Conservation (phyloP, 2,329 filamentous ascomycete species). For the Ampelomyces quisqualis region DNA sequence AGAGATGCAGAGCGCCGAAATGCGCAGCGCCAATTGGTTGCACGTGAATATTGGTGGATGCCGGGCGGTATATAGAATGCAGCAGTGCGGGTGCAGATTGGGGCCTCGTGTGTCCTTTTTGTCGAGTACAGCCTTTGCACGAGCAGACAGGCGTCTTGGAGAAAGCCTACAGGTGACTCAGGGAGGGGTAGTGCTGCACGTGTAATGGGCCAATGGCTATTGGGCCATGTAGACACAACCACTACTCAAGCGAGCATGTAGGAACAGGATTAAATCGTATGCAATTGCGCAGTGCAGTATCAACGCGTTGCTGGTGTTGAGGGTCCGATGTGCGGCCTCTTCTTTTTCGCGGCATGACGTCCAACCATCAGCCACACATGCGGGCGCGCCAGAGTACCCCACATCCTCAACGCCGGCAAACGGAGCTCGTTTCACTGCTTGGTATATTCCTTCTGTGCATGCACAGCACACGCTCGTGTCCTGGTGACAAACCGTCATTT, state of each 20-base stretch:
- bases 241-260: neutral
- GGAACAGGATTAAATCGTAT: slow-evolving; percentile 4
- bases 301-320: slow-evolving; percentile 4
- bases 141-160: slow-evolving; percentile 12
- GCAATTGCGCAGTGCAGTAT: slow-evolving; percentile 1
- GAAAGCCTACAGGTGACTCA: slow-evolving; percentile 26
- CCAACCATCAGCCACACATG: neutral
- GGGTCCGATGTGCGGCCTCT: slow-evolving; percentile 16
- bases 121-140: slow-evolving; percentile 29
- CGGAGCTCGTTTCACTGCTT: no score
- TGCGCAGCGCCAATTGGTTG: slow-evolving; percentile 28
- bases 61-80: slow-evolving; percentile 16
- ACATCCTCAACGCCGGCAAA: no score
- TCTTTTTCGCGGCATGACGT: slow-evolving; percentile 17
- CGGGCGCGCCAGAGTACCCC: no score
- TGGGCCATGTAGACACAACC: slow-evolving; percentile 2
- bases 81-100: no score
- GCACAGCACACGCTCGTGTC: no score
- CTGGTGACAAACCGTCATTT: no score
- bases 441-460: no score
- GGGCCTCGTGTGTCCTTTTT: slow-evolving; percentile 39
- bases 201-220: slow-evolving; percentile 24
- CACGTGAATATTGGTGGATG: slow-evolving; percentile 11
- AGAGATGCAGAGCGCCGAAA: slow-evolving; percentile 28
- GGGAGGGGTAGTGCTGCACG: slow-evolving; percentile 31